These are phyloP conservation scores for Scorias spongiosa DNA, from an alignment of 2,329 filamentous ascomycete genomes.

Conservation along the genomic window DNA sequence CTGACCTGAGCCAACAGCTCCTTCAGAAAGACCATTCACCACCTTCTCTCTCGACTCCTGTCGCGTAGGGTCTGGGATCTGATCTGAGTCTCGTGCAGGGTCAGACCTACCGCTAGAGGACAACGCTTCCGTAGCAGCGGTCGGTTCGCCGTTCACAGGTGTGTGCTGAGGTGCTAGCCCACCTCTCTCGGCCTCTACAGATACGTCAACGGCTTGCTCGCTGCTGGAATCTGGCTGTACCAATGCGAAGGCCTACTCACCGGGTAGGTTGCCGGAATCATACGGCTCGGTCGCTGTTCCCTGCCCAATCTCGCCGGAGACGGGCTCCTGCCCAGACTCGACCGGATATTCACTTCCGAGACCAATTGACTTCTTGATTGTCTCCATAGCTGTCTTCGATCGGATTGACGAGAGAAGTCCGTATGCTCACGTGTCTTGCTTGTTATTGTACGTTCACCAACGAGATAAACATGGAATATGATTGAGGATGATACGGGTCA, in stretches of 20 bases:
- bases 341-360: constrained; percentile 7
- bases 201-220: not conserved
- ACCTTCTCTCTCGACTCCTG: too few relatives aligned
- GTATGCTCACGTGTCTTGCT: too few relatives aligned
- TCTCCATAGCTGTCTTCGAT: constrained; percentile 38
- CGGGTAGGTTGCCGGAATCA: constrained; percentile 61
- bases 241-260: constrained; percentile 17
- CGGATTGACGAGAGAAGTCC: too few relatives aligned
- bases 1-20: not conserved
- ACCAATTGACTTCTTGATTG: constrained; percentile 34
- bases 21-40: too few relatives aligned
- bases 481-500: too few relatives aligned
- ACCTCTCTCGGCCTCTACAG: constrained; percentile 3
- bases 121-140: not conserved
- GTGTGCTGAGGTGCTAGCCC: constrained; percentile 9
- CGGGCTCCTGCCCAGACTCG: constrained; percentile 44
- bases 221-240: too few relatives aligned
- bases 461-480: too few relatives aligned
- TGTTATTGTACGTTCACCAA: too few relatives aligned
- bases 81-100: not conserved
- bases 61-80: not conserved
- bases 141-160: not conserved
- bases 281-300: constrained; percentile 57
- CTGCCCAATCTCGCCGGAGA: constrained; percentile 55
- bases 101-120: not conserved